These are phyloP conservation scores for Schizosaccharomyces lindneri DNA, from an alignment of 805 yeast genomes.

Conservation along the genomic window DNA sequence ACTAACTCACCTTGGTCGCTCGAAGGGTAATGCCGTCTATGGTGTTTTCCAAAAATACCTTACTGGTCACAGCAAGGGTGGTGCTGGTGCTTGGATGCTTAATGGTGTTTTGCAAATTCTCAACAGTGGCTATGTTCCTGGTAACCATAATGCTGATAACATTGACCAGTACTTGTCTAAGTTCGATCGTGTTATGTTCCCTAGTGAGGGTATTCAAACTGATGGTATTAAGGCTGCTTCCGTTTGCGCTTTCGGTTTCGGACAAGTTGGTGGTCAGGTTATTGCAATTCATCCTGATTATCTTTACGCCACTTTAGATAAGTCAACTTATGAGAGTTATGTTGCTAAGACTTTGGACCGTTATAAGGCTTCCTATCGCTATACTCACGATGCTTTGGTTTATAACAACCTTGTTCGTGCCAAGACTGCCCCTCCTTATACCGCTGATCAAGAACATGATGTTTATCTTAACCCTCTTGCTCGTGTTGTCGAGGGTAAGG, in stretches of 20 bases:
- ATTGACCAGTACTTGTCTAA: slow-evolving; percentile 63
- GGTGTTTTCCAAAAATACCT: slow-evolving; percentile 98
- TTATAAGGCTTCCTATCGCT: slow-evolving; percentile 74
- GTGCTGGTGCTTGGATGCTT: slow-evolving; percentile 99
- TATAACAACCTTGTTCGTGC: slow-evolving; percentile 77
- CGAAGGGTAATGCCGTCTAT: slow-evolving; percentile 89
- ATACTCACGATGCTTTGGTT: slow-evolving; percentile 85
- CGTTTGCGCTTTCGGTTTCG: slow-evolving; percentile 93
- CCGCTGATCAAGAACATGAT: slow-evolving; percentile 61
- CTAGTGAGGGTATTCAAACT: slow-evolving; percentile 78
- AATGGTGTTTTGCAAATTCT: slow-evolving; percentile 90
- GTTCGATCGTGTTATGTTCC: slow-evolving; percentile 74
- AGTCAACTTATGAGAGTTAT: slow-evolving; percentile 46
- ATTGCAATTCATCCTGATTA: slow-evolving; percentile 79
- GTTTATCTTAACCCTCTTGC: slow-evolving; percentile 94
- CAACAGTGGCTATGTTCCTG: slow-evolving; percentile 85
- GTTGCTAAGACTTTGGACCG: slow-evolving; percentile 46
- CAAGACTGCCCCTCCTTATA: slow-evolving; percentile 82
- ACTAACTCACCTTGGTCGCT: slow-evolving; percentile 88
- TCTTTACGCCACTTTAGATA: slow-evolving; percentile 60
- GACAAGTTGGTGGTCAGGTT: slow-evolving; percentile 98
- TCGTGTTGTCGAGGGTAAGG: slow-evolving; percentile 21
- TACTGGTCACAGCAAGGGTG: slow-evolving; percentile 99
- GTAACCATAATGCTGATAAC: slow-evolving; percentile 96
- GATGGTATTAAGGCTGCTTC: slow-evolving; percentile 95